Evolutionary conservation across 805 yeast genomes (phyloP), one percentile per base, ranked within the genome.

Genomic region (Sugiyamaella floridensis): DNA sequence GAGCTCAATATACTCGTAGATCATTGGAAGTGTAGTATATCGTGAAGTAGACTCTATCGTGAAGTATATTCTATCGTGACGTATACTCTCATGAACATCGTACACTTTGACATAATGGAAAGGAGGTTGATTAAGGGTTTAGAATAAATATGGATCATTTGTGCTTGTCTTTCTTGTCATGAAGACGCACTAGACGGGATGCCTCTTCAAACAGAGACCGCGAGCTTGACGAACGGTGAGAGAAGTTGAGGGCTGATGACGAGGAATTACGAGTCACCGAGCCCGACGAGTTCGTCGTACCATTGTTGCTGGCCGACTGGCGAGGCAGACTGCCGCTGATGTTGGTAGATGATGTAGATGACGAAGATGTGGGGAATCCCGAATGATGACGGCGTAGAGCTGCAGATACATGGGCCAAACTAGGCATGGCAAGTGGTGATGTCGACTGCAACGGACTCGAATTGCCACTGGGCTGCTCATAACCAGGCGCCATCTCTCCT

Each of bases 401-500:
- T 11, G 40, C 41, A 3, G 43, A 26, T 5, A 32, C 52, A 34
- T 42, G 52, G 12, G 46, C 52, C 10, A 51, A 12, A 12, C 42
- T 20, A 12, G 58, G 48, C 49, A 42, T 44, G n/a, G 48, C 32
- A 10, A 51, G 48, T 1, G 58, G 43, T 26, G 56, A 43, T 2
- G 14, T 34, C 16, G 40, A 16, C 19, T 29, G 45, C 32, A 2
- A 49, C 49, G 47, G 82, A 12, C 56, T 47, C 20, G 43, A 22
- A n/a, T 15, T 6, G 8, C 47, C 22, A 19, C 29, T 16, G 45
- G 16, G 14, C 10, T 51, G 45, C 46, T 72, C 75, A 66, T 89
- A 89, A 1, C 78, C 77, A 0, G 97, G 97, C 1, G 96, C 62
- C 49, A 49, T 50, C 22, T 61, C 83, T 22, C 78, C 80, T 18